A percentile compares a stretch with the other conserved stretches of the same genome.
These are phyloP conservation scores for Scopulariopsis brevicaulis DNA, from an alignment of 2,329 filamentous ascomycete genomes.

Conservation along the genomic window DNA sequence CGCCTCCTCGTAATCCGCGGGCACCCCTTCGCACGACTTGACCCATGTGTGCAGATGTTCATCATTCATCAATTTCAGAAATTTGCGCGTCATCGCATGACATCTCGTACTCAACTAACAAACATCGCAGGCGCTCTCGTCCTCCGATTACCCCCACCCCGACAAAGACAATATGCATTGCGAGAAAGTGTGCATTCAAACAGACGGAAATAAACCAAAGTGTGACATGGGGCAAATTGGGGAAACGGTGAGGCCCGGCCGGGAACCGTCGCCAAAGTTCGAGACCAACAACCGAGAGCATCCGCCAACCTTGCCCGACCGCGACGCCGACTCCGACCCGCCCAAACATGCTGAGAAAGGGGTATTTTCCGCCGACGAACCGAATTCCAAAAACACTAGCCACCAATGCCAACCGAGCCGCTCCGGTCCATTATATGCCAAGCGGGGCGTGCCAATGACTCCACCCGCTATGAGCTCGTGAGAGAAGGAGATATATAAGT, in stretches of 20 bases:
- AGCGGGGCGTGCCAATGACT: neutral
- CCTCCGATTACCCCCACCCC: neutral
- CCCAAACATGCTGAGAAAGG: neutral
- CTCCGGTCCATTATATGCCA: neutral
- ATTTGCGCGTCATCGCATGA: neutral
- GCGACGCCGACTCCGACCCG: neutral
- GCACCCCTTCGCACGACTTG: neutral
- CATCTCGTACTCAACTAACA: neutral
- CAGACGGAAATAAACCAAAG: neutral
- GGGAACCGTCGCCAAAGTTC: neutral
- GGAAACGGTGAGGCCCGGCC: neutral
- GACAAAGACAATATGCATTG: neutral
- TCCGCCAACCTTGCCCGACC: neutral
- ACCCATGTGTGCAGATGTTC: neutral
- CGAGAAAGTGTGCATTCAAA: neutral
- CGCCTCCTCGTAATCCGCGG: neutral
- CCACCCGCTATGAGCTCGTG: constrained; percentile 18
- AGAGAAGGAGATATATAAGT: constrained; percentile 21
- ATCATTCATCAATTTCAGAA: neutral
- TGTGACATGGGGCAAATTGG: neutral
- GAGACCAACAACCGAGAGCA: neutral
- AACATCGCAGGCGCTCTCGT: neutral
- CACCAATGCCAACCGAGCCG: neutral
- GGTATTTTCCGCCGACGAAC: neutral
- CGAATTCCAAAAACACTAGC: neutral